Base-by-base conservation (phyloP, 169 alveolate species). In the Gregarina niphandrodes region DNA sequence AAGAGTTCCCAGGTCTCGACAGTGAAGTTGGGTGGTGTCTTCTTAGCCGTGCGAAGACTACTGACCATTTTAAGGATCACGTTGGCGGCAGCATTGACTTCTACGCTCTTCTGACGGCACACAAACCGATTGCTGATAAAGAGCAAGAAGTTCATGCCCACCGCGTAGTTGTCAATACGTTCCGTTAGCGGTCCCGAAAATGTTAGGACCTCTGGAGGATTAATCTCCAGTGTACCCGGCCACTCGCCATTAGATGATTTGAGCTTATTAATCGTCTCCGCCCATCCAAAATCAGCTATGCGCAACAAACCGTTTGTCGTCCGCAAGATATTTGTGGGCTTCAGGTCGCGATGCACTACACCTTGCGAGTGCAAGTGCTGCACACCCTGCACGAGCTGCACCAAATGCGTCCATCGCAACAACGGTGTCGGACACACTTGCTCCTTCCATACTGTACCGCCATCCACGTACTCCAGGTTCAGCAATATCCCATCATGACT, bases 181-280 rank as follows among this genome's bases (percentile, higher is more conserved):
- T 66, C 80, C 7, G 73, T 69, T 55, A 67, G 49, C 7, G 80
- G 80, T 0, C 80, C 80, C 13, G 66, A 52, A 47, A 46, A 57
- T 23, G 60, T 64, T 19, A 69, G 32, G 2, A 69, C 78, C 21
- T 69, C 80, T 4, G 80, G 80, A 3, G 80, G 80, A 35, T 69
- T 69, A 23, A 69, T 69, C 43, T 69, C 80, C 46, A 69, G 49
- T 4, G 80, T 69, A 11, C 80, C 80, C 4, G 80, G 80, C 80
- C 80, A 69, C 46, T 69, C 80, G 21, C 58, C 36, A 9, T 70
- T 65, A 20, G 44, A 56, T 26, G 51, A 43, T 26, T 64, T 56
- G 38, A 68, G 54, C 21, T 52, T 47, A 30, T 68, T 64, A 0
- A 57, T 49, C 18, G 45, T 45, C 40, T 68, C 78, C 16, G 75